phyloP scores from a whole-genome alignment of 345 rosid species.

The Excoecaria cochinchinensis region DNA sequence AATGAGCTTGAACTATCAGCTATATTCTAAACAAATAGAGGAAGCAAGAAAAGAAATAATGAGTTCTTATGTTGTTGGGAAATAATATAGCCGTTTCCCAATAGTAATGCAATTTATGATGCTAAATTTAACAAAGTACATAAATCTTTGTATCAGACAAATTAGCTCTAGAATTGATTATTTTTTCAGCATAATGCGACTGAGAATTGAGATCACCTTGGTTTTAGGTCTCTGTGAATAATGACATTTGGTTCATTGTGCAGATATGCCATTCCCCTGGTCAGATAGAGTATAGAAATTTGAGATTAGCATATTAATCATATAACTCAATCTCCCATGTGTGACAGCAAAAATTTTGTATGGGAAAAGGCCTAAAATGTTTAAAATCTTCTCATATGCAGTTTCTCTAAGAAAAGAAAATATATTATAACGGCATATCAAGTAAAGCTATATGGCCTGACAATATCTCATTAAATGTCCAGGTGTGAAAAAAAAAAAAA shows the following conservation, averaged over 20 bases:
- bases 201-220: conserved; percentile 53
- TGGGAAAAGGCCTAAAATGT: background rate
- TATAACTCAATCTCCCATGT: background rate
- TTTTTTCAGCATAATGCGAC: conserved; percentile 6
- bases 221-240: conserved; percentile 90
- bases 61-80: background rate
- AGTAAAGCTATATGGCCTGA: background rate
- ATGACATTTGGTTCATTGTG: conserved; percentile 98
- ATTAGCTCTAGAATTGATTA: background rate
- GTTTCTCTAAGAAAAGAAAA: background rate
- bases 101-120: background rate
- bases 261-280: conserved; percentile 98
- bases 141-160: background rate
- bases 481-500: background rate
- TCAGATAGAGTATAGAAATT: conserved; percentile 18
- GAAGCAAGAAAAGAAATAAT: background rate
- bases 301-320: conserved; percentile 21
- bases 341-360: conserved; percentile 10
- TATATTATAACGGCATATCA: background rate
- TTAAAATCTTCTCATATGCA: conserved; percentile 4
- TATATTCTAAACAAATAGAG: conserved; percentile 1
- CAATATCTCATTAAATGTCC: conserved; percentile 7
- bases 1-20: background rate
- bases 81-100: conserved; percentile 7
- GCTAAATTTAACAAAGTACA: background rate